phyloP scores from a whole-genome alignment of 169 alveolate genomes.

The Plasmodium billcollinsi region DNA sequence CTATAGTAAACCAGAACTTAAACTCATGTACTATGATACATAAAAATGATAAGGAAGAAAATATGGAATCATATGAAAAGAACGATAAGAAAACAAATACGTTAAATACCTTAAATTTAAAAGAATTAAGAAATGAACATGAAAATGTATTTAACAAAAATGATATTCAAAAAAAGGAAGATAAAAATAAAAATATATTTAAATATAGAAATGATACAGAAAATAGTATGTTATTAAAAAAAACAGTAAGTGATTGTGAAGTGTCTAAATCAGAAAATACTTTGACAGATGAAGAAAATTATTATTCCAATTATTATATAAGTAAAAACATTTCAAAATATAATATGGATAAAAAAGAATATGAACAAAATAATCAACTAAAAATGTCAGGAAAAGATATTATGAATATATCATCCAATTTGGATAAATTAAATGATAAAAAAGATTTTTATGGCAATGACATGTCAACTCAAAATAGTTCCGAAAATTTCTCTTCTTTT shows the following conservation, averaged over 20 bases:
- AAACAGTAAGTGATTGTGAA: neutral
- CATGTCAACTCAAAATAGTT: neutral
- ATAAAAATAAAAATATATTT: neutral
- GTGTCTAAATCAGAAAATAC: neutral
- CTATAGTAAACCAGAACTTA: neutral
- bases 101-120: neutral
- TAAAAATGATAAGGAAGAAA: neutral
- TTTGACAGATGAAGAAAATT: neutral
- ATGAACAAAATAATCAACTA: neutral
- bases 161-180: neutral
- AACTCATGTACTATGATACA: neutral
- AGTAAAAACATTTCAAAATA: neutral
- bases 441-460: neutral
- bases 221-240: neutral
- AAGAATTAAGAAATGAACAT: constrained; percentile 2
- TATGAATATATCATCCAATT: neutral
- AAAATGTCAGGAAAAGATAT: neutral
- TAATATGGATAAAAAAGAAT: neutral
- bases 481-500: neutral
- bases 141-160: neutral
- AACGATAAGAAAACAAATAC: neutral
- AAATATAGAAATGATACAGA: neutral
- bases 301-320: constrained; percentile 12
- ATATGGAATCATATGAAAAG: neutral
- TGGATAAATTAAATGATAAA: constrained; percentile 9